Percentiles rank a stretch among this genome's conserved stretches.
phyloP scores from a whole-genome alignment of 768 basidiomycete genomes.

The Boletus eberwhitei region DNA sequence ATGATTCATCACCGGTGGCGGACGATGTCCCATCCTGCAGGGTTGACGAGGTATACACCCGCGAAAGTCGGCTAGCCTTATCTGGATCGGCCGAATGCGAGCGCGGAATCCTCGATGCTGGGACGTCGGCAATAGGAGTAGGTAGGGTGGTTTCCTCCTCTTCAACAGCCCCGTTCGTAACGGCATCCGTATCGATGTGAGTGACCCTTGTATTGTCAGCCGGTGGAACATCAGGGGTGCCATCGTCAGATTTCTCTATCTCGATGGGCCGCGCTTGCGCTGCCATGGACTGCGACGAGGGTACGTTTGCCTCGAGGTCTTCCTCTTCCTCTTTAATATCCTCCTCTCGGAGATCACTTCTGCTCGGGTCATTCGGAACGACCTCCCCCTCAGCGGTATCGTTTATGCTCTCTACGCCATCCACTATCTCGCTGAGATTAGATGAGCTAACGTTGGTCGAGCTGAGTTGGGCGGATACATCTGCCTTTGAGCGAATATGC shows the following conservation, averaged over 20 bases:
- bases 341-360: constrained; percentile 18
- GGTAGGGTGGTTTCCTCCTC: constrained; percentile 30
- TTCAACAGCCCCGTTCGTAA: constrained; percentile 22
- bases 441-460: constrained; percentile 28
- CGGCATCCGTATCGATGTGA: constrained; percentile 20
- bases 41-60: constrained; percentile 55
- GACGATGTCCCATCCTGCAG: constrained; percentile 54
- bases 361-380: constrained; percentile 13
- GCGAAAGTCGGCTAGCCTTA: constrained; percentile 54
- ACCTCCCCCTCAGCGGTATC: constrained; percentile 25
- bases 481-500: constrained; percentile 47
- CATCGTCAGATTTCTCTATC: constrained; percentile 25
- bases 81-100: constrained; percentile 83
- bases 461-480: constrained; percentile 19
- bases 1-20: constrained; percentile 65
- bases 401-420: constrained; percentile 30
- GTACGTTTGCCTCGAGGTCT: constrained; percentile 10
- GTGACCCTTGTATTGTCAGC: constrained; percentile 5
- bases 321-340: constrained; percentile 29
- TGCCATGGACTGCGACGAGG: constrained; percentile 1
- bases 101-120: constrained; percentile 54
- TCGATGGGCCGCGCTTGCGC: constrained; percentile 16
- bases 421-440: constrained; percentile 33
- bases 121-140: constrained; percentile 39
- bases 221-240: constrained; percentile 10